Evolutionary conservation across 2,329 filamentous ascomycete genomes (phyloP).

Genomic region (Decorospora gaudefroyi): DNA sequence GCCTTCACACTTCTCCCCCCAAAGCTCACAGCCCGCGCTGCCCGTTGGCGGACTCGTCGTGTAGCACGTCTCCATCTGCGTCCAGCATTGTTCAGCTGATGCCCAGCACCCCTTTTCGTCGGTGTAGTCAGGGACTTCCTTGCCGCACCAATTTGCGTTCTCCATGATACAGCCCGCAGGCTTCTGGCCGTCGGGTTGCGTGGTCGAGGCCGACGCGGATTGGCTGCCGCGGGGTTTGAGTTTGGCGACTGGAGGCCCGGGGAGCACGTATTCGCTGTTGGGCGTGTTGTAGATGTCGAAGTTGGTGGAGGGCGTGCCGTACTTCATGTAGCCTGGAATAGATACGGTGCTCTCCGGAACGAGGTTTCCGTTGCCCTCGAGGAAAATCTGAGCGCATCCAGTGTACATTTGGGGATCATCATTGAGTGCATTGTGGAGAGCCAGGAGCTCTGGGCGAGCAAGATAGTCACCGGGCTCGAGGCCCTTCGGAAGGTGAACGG

Average conservation of each 20-base stretch:
- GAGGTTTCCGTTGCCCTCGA: conserved; percentile 58
- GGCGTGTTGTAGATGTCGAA: conserved; percentile 66
- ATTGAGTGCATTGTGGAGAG: conserved; percentile 65
- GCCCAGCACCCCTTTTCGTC: conserved; percentile 64
- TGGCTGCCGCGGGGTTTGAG: conserved; percentile 40
- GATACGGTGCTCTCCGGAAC: conserved; percentile 59
- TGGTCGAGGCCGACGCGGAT: conserved; percentile 21
- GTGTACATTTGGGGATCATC: conserved; percentile 69
- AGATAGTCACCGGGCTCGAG: conserved; percentile 71
- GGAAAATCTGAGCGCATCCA: conserved; percentile 72
- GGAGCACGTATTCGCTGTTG: conserved; percentile 56
- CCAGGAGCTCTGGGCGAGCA: conserved; percentile 70
- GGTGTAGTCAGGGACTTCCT: conserved; percentile 62
- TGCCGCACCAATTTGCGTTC: conserved; percentile 74
- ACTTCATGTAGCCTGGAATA: conserved; percentile 68
- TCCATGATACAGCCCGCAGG: conserved; percentile 63
- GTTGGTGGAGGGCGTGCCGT: conserved; percentile 59
- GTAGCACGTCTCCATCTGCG: conserved; percentile 65
- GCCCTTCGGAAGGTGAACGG: conserved; percentile 63
- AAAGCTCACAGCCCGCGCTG: conserved; percentile 62
- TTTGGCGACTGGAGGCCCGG: conserved; percentile 61
- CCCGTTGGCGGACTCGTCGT: conserved; percentile 63
- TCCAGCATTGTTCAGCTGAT: conserved; percentile 54
- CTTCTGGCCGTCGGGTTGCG: conserved; percentile 57
- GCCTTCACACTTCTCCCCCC: conserved; percentile 64